Evolutionary conservation across 768 basidiomycete species (phyloP), one percentile per base, ranked within the genome.

Genomic region (Podaxis sp.): DNA sequence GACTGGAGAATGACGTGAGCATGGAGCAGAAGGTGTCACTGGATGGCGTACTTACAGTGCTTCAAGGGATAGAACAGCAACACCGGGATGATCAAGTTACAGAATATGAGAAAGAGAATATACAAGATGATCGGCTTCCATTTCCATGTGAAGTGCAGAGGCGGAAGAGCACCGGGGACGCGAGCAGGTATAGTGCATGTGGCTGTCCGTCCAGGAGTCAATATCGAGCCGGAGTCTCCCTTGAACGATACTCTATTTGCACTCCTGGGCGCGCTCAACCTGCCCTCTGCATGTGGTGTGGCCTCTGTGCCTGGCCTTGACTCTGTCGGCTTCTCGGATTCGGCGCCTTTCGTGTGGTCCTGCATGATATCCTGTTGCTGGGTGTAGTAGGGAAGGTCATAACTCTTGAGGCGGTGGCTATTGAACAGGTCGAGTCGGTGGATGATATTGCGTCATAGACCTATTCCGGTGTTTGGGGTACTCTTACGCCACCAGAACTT

Each of bases 61-160:
- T 67, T 63, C 7, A 74, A 68, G 6, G 72, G 64, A 54, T 73
- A 74, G 57, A 72, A 73, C 9, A 74, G 67, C 5, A 73, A 55
- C 27, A 66, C 65, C 19, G 73, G 73, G 40, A 72, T 67, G 27
- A 70, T 57, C 40, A 74, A 56, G 57, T 74, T 73, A 63, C 72
- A 73, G 12, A 70, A 55, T 5, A 72, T 33, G 8, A 74, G 68
- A 50, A 73, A 74, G 6, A 63, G 36, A 13, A 70, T 64, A 57
- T 74, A 72, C 24, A 68, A 37, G 17, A 66, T 60, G 54, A 71
- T 65, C 51, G 67, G 62, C 33, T 43, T 57, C 55, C 61, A 65
- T 57, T 59, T 64, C 56, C 69, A 70, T 13, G 65, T 55, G 49
- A 71, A 71, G 40, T 66, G 65, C 50, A 70, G 64, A 38, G 50